Percentiles rank a stretch among this genome's conserved stretches.
phyloP scores from a whole-genome alignment of 176 grass and related monocot species.

The Triticum urartu region DNA sequence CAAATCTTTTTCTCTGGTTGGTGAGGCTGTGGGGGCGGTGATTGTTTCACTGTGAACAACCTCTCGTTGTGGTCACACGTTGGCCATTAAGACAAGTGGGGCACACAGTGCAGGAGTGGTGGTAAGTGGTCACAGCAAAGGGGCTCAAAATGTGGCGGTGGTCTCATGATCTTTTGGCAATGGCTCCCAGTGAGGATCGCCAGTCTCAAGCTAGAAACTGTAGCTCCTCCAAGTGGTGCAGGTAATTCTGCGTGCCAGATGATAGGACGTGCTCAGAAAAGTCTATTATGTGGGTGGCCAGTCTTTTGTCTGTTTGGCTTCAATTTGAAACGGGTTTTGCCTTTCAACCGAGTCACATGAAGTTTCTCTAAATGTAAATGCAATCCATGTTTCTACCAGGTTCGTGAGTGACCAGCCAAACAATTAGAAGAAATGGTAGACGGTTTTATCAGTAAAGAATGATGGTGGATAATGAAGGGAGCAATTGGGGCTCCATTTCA shows the following conservation, averaged over 20 bases:
- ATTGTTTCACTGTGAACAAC: slow-evolving; percentile 42
- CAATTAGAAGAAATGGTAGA: neutral
- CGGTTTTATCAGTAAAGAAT: neutral
- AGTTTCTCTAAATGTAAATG: neutral
- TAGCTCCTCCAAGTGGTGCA: slow-evolving; percentile 28
- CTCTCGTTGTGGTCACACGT: slow-evolving; percentile 42
- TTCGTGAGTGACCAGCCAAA: neutral
- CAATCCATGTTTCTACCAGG: slow-evolving; percentile 11
- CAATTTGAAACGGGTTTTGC: neutral
- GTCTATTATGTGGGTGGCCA: neutral
- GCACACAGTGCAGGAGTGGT: slow-evolving; percentile 32
- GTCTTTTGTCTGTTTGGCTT: slow-evolving; percentile 17
- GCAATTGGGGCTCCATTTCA: slow-evolving; percentile 15
- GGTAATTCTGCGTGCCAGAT: neutral
- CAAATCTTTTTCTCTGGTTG: slow-evolving; percentile 39
- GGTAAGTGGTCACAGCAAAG: slow-evolving; percentile 35
- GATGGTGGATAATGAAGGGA: neutral
- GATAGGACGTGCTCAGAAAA: slow-evolving; percentile 17
- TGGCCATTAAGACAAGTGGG: slow-evolving; percentile 53
- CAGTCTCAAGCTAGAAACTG: slow-evolving; percentile 46
- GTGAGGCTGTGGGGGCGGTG: slow-evolving; percentile 32
- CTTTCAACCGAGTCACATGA: neutral
- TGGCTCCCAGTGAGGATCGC: slow-evolving; percentile 13
- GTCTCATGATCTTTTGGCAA: slow-evolving; percentile 38
- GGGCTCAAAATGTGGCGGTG: slow-evolving; percentile 47